Base-by-base conservation (phyloP, 805 yeast genomes). In the Saturnispora galanensis region DNA sequence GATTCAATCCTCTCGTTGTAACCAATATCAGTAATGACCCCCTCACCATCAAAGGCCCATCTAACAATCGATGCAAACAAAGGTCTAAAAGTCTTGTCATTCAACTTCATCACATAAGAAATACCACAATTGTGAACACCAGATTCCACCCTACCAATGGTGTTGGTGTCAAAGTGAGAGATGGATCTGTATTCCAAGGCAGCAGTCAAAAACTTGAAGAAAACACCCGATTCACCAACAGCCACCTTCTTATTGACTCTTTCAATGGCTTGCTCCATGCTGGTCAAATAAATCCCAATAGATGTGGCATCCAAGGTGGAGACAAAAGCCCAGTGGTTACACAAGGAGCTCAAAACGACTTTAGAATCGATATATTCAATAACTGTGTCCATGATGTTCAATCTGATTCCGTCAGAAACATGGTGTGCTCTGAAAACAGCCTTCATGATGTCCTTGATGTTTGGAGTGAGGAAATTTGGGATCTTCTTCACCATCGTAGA, bases 41-140 rank as follows among this genome's bases (percentile, higher is more conserved):
- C 88, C 61, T 82, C 94, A 47, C 88, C 95, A 50, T 80, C 84
- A 54, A 85, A 75, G 2, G 96, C 94, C 98, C 98, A 93, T 60
- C 88, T 77, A 10, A 84, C 88, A 54, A 87, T 69, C 21, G 81
- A 70, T 6, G 89, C 90, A 65, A 93, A 93, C 58, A 86, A 68
- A 15, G 98, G 98, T 58, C 97, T 77, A 73, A 93, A 93, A 17
- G 81, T 76, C 66, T 86, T 87, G 61, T 93, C 98, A 60, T 93
- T 93, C 65, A 93, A 74, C 64, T 90, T 89, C 81, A 93, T 73
- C 15, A 90, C 94, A 53, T 79, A 81, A 18, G 69, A 69, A 51
- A 90, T 77, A 16, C 84, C 89, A 58, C 88, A 76, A 33, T 74
- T 68, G 54, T 84, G 82, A 58, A 83, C 76, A 10, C 82, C 73